Evolutionary conservation across 768 basidiomycete species (phyloP).

Genomic region (Boletus tomentosulus): DNA sequence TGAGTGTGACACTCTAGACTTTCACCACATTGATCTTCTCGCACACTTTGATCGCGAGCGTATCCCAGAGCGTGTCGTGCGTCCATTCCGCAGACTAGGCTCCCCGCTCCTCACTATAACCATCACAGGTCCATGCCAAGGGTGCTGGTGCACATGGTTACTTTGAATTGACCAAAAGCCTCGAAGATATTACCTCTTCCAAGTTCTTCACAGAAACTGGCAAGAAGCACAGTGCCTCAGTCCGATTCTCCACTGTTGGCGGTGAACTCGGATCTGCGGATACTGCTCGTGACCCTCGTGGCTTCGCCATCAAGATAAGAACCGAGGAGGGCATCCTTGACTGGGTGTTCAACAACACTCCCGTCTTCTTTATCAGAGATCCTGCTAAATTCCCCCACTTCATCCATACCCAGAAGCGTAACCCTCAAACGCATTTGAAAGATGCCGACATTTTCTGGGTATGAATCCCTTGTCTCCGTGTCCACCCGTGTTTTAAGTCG

Average conservation of each 20-base stretch:
- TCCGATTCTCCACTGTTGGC: slow-evolving; percentile 91
- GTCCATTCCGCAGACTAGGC: slow-evolving; percentile 19
- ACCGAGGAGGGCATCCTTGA: slow-evolving; percentile 92
- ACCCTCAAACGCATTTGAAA: slow-evolving; percentile 89
- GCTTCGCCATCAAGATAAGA: slow-evolving; percentile 86
- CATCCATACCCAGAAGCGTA: slow-evolving; percentile 89
- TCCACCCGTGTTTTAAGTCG: neutral
- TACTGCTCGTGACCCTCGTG: slow-evolving; percentile 90
- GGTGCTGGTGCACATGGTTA: slow-evolving; percentile 91
- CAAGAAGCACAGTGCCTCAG: slow-evolving; percentile 68
- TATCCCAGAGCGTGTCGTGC: slow-evolving; percentile 90
- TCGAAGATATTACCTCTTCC: slow-evolving; percentile 78
- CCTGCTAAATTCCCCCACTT: slow-evolving; percentile 90
- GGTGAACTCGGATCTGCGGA: slow-evolving; percentile 88
- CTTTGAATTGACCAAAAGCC: slow-evolving; percentile 85
- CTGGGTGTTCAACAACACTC: slow-evolving; percentile 91
- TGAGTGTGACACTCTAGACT: slow-evolving; percentile 47
- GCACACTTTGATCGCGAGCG: slow-evolving; percentile 94
- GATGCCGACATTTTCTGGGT: slow-evolving; percentile 87
- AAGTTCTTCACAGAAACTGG: slow-evolving; percentile 60
- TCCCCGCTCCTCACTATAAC: slow-evolving; percentile 21
- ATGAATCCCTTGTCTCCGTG: neutral
- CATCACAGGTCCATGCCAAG: slow-evolving; percentile 78
- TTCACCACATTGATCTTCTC: slow-evolving; percentile 85
- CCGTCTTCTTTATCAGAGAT: slow-evolving; percentile 87